A percentile compares a stretch with the other conserved stretches of the same genome.
Evolutionary conservation across 768 basidiomycete species (phyloP).

Genomic region (Tylopilus sp.): DNA sequence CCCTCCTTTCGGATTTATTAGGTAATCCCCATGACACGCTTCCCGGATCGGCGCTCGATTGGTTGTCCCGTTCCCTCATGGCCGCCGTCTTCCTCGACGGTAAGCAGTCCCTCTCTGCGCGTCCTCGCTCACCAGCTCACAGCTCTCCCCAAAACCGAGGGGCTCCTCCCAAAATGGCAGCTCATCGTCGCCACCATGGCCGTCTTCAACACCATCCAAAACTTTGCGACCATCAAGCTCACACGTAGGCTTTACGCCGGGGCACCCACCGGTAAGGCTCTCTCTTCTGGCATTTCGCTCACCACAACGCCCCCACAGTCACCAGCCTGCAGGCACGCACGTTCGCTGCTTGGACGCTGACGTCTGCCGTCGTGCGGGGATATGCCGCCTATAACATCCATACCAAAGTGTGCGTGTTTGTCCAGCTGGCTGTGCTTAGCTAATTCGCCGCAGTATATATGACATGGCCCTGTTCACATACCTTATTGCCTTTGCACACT

Average conservation of each 20-base stretch:
- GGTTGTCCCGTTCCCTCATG: slow-evolving; percentile 7
- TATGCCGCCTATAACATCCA: slow-evolving; percentile 91
- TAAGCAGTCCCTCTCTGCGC: neutral
- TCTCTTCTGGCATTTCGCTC: neutral
- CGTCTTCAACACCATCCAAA: slow-evolving; percentile 84
- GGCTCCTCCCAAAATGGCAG: slow-evolving; percentile 86
- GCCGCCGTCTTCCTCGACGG: slow-evolving; percentile 22
- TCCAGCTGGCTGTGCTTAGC: neutral
- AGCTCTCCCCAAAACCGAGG: slow-evolving; percentile 66
- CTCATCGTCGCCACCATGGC: slow-evolving; percentile 75
- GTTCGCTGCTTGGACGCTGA: slow-evolving; percentile 89
- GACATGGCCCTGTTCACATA: slow-evolving; percentile 87
- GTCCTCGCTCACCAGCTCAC: neutral
- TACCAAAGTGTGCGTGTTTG: slow-evolving; percentile 62
- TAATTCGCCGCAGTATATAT: slow-evolving; percentile 61
- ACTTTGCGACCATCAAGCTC: slow-evolving; percentile 71
- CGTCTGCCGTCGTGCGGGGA: slow-evolving; percentile 74
- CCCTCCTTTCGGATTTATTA: slow-evolving; percentile 27
- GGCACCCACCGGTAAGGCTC: slow-evolving; percentile 36
- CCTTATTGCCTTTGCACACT: slow-evolving; percentile 88
- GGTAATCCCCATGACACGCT: slow-evolving; percentile 17
- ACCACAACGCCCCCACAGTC: slow-evolving; percentile 45
- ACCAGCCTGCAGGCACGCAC: slow-evolving; percentile 84
- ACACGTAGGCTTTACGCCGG: slow-evolving; percentile 73
- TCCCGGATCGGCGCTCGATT: slow-evolving; percentile 19